Evolutionary conservation across 768 basidiomycete species (phyloP).

Genomic region (Trametes coccinea): DNA sequence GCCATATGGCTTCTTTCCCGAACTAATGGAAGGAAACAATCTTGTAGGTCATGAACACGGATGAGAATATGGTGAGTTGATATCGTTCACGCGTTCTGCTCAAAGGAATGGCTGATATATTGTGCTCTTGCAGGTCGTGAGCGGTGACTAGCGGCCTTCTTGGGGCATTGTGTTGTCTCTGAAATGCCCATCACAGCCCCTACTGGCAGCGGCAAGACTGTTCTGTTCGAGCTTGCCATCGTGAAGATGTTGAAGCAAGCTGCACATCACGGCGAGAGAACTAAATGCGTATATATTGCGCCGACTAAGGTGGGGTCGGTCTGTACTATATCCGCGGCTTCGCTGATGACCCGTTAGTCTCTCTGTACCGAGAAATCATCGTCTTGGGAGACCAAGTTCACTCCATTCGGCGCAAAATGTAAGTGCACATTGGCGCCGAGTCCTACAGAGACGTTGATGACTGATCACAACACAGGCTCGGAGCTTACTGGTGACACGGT

Average conservation of each 20-base stretch:
- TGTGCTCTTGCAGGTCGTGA: slow-evolving; percentile 55
- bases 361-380: slow-evolving; percentile 80
- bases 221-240: slow-evolving; percentile 89
- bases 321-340: not conserved
- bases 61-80: slow-evolving; percentile 63
- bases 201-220: slow-evolving; percentile 96
- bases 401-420: slow-evolving; percentile 77
- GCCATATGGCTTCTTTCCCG: not conserved
- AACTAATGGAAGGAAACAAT: no score
- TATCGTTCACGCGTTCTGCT: not conserved
- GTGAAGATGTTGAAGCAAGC: slow-evolving; percentile 64
- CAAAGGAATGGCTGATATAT: not conserved
- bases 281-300: slow-evolving; percentile 88
- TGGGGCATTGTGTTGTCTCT: slow-evolving; percentile 8
- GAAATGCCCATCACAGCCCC: slow-evolving; percentile 58
- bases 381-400: slow-evolving; percentile 87
- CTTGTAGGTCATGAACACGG: slow-evolving; percentile 53
- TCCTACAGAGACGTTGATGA: not conserved
- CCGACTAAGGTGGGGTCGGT: slow-evolving; percentile 72
- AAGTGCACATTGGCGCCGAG: slow-evolving; percentile 18
- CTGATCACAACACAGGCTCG: slow-evolving; percentile 51
- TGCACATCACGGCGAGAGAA: slow-evolving; percentile 33
- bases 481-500: slow-evolving; percentile 94
- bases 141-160: slow-evolving; percentile 45
- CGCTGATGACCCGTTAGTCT: slow-evolving; percentile 51